Conservation (phyloP, 208 protist species). For the Herpetomonas tarakana region DNA sequence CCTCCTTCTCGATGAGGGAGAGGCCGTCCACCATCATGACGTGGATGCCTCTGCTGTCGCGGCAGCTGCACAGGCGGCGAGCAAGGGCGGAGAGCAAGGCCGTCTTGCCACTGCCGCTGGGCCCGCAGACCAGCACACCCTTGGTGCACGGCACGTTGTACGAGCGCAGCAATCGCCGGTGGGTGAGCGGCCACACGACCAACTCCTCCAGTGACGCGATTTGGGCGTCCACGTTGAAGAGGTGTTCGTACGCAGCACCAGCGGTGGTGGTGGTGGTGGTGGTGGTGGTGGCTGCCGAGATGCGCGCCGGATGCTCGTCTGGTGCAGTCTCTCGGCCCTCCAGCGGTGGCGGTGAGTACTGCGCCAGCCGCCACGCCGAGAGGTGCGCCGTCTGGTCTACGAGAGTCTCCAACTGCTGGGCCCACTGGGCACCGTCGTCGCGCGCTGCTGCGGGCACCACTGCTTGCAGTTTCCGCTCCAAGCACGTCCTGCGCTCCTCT, state of each 20-base stretch:
- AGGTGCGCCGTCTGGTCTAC: constrained; percentile 20
- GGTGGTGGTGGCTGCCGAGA: constrained; percentile 6
- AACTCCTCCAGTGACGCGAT: constrained; percentile 63
- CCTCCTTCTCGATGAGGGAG: constrained; percentile 82
- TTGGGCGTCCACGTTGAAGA: constrained; percentile 56
- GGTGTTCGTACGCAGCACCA: constrained; percentile 25
- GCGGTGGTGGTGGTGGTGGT: background rate
- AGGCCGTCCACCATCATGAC: constrained; percentile 76
- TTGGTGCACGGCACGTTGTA: constrained; percentile 45
- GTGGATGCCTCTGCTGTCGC: constrained; percentile 21
- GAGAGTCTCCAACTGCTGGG: constrained; percentile 7
- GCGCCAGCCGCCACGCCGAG: constrained; percentile 14
- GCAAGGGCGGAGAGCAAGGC: constrained; percentile 57
- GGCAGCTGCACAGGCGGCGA: constrained; percentile 25
- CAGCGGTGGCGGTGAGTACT: too few relatives aligned
- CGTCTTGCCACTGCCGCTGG: constrained; percentile 85
- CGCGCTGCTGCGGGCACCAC: constrained; percentile 3
- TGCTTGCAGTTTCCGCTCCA: constrained; percentile 6
- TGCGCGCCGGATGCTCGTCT: too few relatives aligned
- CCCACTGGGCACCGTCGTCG: constrained; percentile 4
- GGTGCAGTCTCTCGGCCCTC: too few relatives aligned
- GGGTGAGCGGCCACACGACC: constrained; percentile 76
- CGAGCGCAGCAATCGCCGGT: constrained; percentile 32
- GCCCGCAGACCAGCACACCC: constrained; percentile 79
- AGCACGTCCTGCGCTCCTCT: constrained; percentile 24